Evolutionary conservation across 352 stramenopile genomes (phyloP).

Genomic region (Pilasporangium apinafurcum): DNA sequence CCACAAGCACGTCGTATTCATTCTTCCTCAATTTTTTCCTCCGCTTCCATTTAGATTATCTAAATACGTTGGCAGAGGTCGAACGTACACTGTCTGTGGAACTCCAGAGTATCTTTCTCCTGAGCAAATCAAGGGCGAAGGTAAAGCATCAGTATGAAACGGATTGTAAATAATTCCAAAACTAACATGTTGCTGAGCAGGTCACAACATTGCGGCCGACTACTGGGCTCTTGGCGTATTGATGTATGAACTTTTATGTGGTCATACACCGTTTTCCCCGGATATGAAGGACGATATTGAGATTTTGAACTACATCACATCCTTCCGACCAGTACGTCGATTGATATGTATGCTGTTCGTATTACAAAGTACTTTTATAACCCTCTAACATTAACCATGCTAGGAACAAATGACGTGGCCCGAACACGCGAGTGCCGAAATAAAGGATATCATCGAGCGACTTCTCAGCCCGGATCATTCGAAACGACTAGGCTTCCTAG

Average conservation of each 20-base stretch:
- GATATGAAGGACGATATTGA: slow-evolving; percentile 83
- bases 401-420: slow-evolving; percentile 71
- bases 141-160: slow-evolving; percentile 10
- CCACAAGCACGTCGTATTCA: background rate
- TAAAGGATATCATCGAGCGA: slow-evolving; percentile 66
- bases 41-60: slow-evolving; percentile 33
- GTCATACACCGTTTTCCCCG: slow-evolving; percentile 83
- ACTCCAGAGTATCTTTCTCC: slow-evolving; percentile 82
- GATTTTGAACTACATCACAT: slow-evolving; percentile 83
- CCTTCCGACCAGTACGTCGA: slow-evolving; percentile 55
- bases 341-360: background rate
- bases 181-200: slow-evolving; percentile 13
- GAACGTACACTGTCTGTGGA: slow-evolving; percentile 84
- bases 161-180: background rate
- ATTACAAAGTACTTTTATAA: background rate
- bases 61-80: slow-evolving; percentile 79
- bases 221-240: slow-evolving; percentile 93
- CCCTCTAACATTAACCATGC: background rate
- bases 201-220: slow-evolving; percentile 82
- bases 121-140: slow-evolving; percentile 85
- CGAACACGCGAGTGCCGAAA: slow-evolving; percentile 49
- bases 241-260: slow-evolving; percentile 91
- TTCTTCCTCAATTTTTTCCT: background rate
- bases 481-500: slow-evolving; percentile 47
- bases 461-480: slow-evolving; percentile 54